phyloP scores from a whole-genome alignment of 2,329 filamentous ascomycete species.

The Trichoderma gracile region DNA sequence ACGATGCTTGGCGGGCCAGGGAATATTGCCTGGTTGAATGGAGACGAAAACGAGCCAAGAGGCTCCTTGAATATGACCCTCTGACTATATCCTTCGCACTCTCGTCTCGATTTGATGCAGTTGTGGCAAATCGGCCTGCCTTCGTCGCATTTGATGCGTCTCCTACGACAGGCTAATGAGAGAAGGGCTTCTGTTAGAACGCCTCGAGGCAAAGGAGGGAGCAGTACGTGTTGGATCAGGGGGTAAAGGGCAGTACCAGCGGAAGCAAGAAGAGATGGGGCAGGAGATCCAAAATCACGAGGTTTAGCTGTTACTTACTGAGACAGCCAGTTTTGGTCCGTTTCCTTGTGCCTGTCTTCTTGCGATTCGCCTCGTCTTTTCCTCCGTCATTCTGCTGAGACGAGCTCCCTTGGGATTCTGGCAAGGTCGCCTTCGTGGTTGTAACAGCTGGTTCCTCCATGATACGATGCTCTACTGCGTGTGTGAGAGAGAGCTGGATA shows the following conservation, averaged over 20 bases:
- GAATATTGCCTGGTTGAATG: constrained; percentile 47
- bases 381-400: constrained; percentile 40
- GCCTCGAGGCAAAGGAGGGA: background rate
- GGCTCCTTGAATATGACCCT: constrained; percentile 78
- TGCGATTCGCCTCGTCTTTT: constrained; percentile 46
- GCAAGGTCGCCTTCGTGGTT: constrained; percentile 4
- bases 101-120: constrained; percentile 81
- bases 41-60: constrained; percentile 37
- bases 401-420: constrained; percentile 34
- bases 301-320: constrained; percentile 57
- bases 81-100: constrained; percentile 82
- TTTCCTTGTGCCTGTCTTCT: constrained; percentile 57
- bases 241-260: background rate
- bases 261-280: no score
- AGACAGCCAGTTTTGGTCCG: constrained; percentile 91
- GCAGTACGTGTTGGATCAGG: background rate
- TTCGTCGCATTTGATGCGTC: constrained; percentile 96
- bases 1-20: constrained; percentile 40
- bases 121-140: constrained; percentile 80
- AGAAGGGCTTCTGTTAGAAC: constrained; percentile 27
- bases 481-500: background rate
- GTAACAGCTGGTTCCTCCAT: constrained; percentile 20
- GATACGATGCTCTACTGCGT: constrained; percentile 11
- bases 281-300: background rate
- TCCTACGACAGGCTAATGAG: constrained; percentile 76